Base-by-base conservation (phyloP, 202 grass and related monocot genomes). In the Sporobolus alterniflorus region DNA sequence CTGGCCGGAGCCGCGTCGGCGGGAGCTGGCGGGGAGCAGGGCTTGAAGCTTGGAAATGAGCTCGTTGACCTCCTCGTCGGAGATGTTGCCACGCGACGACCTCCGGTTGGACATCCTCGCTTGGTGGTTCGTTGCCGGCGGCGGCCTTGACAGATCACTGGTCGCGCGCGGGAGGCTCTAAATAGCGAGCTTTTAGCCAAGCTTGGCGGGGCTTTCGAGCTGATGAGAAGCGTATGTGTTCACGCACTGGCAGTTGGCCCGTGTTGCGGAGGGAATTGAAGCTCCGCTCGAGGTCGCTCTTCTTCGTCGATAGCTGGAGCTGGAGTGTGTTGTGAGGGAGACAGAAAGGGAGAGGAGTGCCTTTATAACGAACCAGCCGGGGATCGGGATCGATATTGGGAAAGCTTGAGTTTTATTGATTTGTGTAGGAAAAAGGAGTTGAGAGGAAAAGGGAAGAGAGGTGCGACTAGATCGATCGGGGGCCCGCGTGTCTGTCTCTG, bases 1-100 rank as follows among this genome's bases (percentile, higher is more conserved):
- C 91, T 90, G 83, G 77, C 71, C 84, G 77, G 74, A 81, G 70
- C 91, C 85, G 25, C 95, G 83, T 48, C 88, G 88, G 73, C 92
- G 84, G 9, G 93, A 77, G 76, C 88, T 94, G 16, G 63, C 62
- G 1, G 96, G 96, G 65, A 98, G 93, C 59, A 98, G 85, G 22
- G 90, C 82, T 86, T 98, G 93, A 47, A 98, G 93, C 89, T 95
- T 95, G 76, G 89, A 90, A 74, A 98, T 85, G 83, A 98, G 96
- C 81, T 98, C 93, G 81, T 88, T 90, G 75, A 98, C 88, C 80
- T 98, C 96, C 48, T 95, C 93, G 22, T 96, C 96, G 11, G 87
- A 91, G 87, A 98, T 95, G 52, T 75, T 78, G 81, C 90, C 85
- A 69, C 92, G 92, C 64, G 91, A 90, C 34, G 93, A 83, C 88